Percentiles rank a stretch among this genome's conserved stretches.
Conservation (phyloP, 208 protist species). For the Trypanosoma platydactyli region DNA sequence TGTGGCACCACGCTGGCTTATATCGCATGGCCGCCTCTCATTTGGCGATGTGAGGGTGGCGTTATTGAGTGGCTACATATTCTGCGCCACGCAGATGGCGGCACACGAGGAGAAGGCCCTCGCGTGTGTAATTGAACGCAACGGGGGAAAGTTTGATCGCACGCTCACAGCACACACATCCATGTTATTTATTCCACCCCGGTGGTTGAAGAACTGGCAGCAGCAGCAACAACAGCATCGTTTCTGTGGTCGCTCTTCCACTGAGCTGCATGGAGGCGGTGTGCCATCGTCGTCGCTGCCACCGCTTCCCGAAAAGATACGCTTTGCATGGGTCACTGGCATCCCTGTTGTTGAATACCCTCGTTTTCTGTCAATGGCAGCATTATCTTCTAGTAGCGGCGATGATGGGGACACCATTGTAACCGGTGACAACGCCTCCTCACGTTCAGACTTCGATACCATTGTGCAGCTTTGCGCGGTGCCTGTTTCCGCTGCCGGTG, state of each 20-base stretch:
- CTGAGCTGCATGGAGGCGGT: neutral
- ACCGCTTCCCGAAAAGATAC: constrained; percentile 50
- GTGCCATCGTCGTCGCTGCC: neutral
- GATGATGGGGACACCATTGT: neutral
- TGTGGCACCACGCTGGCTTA: constrained; percentile 56
- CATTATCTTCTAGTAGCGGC: constrained; percentile 19
- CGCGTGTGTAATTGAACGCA: constrained; percentile 32
- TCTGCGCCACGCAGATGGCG: constrained; percentile 50
- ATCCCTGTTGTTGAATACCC: constrained; percentile 71
- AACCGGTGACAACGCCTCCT: neutral
- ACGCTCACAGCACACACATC: constrained; percentile 44
- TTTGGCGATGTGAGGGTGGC: constrained; percentile 37
- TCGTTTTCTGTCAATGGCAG: constrained; percentile 42
- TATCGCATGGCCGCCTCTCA: constrained; percentile 13
- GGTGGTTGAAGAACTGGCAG: constrained; percentile 37
- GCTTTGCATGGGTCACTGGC: constrained; percentile 59
- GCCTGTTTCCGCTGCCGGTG: constrained; percentile 15
- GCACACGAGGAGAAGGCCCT: constrained; percentile 50
- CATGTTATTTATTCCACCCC: constrained; percentile 49
- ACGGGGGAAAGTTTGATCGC: constrained; percentile 48
- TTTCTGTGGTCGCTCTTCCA: constrained; percentile 14
- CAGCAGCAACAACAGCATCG: constrained; percentile 21
- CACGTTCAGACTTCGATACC: constrained; percentile 39
- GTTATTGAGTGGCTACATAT: constrained; percentile 63
- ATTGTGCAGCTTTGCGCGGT: constrained; percentile 36